A percentile compares a stretch with the other conserved stretches of the same genome.
Conservation (phyloP, 495 filamentous ascomycete genomes). For the Lindgomyces ingoldianus region DNA sequence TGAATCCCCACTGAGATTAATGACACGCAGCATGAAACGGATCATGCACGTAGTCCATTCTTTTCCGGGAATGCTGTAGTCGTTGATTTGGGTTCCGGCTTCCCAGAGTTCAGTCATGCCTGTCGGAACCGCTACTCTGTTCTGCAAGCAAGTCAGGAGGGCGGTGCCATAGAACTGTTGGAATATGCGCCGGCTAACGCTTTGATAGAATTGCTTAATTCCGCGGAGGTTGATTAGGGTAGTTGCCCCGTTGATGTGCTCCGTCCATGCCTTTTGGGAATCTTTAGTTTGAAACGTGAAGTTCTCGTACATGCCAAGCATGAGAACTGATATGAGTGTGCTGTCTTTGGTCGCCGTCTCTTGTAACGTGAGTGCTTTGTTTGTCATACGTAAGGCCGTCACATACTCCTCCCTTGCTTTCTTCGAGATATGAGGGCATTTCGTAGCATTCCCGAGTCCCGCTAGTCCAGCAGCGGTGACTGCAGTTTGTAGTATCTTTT, state of each 20-base stretch:
- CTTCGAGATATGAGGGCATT: slow-evolving; percentile 7
- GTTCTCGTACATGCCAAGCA: slow-evolving; percentile 33
- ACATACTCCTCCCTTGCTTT: slow-evolving; percentile 21
- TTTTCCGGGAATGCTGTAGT: slow-evolving; percentile 11
- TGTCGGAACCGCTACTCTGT: slow-evolving; percentile 1
- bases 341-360: slow-evolving; percentile 15
- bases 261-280: slow-evolving; percentile 23
- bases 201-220: slow-evolving; percentile 1
- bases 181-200: slow-evolving; percentile 23
- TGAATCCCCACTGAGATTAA: neutral
- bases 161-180: slow-evolving; percentile 24
- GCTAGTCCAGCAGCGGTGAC: slow-evolving; percentile 26
- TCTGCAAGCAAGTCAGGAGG: slow-evolving; percentile 20
- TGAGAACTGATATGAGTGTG: slow-evolving; percentile 26
- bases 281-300: slow-evolving; percentile 18
- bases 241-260: slow-evolving; percentile 25
- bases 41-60: slow-evolving; percentile 13
- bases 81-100: neutral
- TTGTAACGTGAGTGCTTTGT: slow-evolving; percentile 16
- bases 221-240: slow-evolving; percentile 28
- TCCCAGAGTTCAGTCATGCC: slow-evolving; percentile 17
- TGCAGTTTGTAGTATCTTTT: slow-evolving; percentile 18
- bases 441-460: slow-evolving; percentile 10
- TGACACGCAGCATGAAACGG: slow-evolving; percentile 10
- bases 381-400: slow-evolving; percentile 15